phyloP scores from a whole-genome alignment of 805 yeast species.

The Metschnikowia baotianmanensis region DNA sequence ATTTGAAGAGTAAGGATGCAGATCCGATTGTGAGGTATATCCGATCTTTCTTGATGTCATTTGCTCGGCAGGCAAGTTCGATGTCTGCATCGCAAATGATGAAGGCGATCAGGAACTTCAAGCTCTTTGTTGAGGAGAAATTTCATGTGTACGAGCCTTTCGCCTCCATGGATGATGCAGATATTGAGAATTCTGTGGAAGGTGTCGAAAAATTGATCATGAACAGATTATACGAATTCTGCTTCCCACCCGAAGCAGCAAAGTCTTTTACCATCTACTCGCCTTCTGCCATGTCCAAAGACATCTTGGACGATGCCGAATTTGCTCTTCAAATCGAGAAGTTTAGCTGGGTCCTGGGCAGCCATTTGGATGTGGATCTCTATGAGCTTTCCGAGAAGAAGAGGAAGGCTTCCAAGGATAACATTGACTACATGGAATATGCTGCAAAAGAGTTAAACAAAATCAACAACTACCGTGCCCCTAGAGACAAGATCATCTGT shows the following conservation, averaged over 20 bases:
- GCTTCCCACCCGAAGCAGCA: conserved; percentile 76
- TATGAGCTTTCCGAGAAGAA: conserved; percentile 36
- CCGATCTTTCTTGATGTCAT: conserved; percentile 78
- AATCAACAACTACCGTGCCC: conserved; percentile 82
- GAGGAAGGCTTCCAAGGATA: conserved; percentile 13
- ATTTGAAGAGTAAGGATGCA: conserved; percentile 70
- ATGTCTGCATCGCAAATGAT: conserved; percentile 79
- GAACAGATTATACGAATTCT: conserved; percentile 76
- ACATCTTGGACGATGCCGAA: conserved; percentile 56
- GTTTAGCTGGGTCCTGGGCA: conserved; percentile 69
- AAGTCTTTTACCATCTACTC: conserved; percentile 16
- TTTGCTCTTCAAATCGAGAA: conserved; percentile 54
- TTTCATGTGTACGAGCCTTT: conserved; percentile 70
- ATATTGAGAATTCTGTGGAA: conserved; percentile 71
- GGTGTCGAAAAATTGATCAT: conserved; percentile 91
- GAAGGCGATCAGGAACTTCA: conserved; percentile 75
- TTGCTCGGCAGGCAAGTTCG: conserved; percentile 50
- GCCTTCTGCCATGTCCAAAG: conserved; percentile 46
- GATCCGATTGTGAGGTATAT: conserved; percentile 87
- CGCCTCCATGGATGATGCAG: conserved; percentile 53
- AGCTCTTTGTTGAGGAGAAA: conserved; percentile 63
- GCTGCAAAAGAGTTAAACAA: conserved; percentile 76
- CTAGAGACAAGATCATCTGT: conserved; percentile 92
- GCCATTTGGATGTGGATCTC: conserved; percentile 72
- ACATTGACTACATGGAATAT: conserved; percentile 46